Evolutionary conservation across 2,329 filamentous ascomycete species (phyloP).

Genomic region (Zasmidium cellare): DNA sequence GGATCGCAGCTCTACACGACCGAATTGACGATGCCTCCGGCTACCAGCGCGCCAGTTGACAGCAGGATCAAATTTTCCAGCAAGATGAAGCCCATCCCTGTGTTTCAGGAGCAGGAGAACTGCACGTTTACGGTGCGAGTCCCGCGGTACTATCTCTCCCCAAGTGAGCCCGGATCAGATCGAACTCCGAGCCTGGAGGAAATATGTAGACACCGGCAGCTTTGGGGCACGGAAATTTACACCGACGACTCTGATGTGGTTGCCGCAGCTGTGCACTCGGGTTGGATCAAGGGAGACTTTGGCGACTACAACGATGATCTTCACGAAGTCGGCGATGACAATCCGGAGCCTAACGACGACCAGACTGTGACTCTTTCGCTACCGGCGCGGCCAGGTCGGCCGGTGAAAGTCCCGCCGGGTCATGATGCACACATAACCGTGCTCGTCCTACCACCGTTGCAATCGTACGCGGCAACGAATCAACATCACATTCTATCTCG

Average conservation of each 20-base stretch:
- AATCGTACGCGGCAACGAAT: constrained; percentile 72
- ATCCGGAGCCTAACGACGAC: constrained; percentile 35
- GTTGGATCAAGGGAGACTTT: constrained; percentile 91
- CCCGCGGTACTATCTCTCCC: constrained; percentile 69
- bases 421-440: constrained; percentile 86
- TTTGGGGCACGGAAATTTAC: constrained; percentile 95
- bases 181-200: constrained; percentile 68
- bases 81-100: constrained; percentile 71
- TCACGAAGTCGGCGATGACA: constrained; percentile 35
- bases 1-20: constrained; percentile 82
- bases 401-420: constrained; percentile 63
- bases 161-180: constrained; percentile 15
- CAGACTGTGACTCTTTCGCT: constrained; percentile 19
- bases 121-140: constrained; percentile 89
- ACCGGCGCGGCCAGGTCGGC: constrained; percentile 48
- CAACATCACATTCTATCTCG: constrained; percentile 81
- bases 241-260: constrained; percentile 94
- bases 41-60: constrained; percentile 40
- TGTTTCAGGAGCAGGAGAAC: constrained; percentile 77
- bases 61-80: constrained; percentile 59
- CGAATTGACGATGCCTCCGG: constrained; percentile 52
- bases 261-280: constrained; percentile 87
- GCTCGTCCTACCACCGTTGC: constrained; percentile 75
- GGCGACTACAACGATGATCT: constrained; percentile 51
- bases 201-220: constrained; percentile 73